phyloP scores from a whole-genome alignment of 805 yeast genomes.

The Cyberlindnera nakhonratchasimensis region DNA sequence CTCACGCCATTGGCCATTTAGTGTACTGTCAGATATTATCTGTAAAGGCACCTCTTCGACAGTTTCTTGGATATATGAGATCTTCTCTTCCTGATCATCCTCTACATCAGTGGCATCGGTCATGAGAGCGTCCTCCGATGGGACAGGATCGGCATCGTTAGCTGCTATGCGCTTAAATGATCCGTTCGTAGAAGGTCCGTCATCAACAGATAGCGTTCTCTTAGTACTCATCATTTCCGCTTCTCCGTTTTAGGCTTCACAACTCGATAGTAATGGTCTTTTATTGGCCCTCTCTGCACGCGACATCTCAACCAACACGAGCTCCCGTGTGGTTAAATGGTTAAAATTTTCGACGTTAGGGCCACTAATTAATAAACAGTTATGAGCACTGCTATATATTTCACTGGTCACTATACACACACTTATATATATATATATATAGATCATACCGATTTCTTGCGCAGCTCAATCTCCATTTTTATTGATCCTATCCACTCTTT shows the following conservation, averaged over 20 bases:
- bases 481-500: constrained; percentile 7
- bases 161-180: neutral
- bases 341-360: constrained; percentile 1
- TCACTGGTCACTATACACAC: neutral
- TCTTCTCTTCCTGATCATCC: neutral
- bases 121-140: neutral
- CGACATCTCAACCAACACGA: neutral
- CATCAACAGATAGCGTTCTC: constrained; percentile 3
- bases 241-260: neutral
- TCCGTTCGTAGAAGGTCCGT: neutral
- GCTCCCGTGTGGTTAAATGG: neutral
- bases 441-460: neutral
- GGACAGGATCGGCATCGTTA: neutral
- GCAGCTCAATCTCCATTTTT: neutral
- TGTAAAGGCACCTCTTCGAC: neutral
- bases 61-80: neutral
- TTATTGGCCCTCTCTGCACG: neutral
- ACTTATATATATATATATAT: neutral
- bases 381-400: neutral
- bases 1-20: constrained; percentile 59
- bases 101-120: neutral
- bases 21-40: constrained; percentile 2
- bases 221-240: neutral
- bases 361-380: neutral
- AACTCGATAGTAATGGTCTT: neutral